A percentile compares a stretch with the other conserved stretches of the same genome.
Evolutionary conservation across 2,329 filamentous ascomycete genomes (phyloP).

Genomic region (Cladophialophora immunda): DNA sequence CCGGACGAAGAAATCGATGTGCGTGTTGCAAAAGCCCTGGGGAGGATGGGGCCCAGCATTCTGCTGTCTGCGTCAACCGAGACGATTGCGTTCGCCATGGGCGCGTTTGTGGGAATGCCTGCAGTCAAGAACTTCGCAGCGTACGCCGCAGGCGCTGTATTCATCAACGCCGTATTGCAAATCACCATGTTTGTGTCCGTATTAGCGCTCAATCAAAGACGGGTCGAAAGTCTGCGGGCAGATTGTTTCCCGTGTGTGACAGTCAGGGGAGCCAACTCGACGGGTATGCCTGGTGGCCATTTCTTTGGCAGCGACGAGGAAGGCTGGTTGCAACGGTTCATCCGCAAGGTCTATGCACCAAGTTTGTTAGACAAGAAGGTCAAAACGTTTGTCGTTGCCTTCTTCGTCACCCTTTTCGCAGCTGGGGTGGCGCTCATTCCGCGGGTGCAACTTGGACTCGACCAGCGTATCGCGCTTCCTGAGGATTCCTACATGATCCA

Average conservation of each 20-base stretch:
- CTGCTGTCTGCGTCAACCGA: slow-evolving; percentile 94
- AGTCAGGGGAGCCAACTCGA: slow-evolving; percentile 76
- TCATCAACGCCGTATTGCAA: slow-evolving; percentile 96
- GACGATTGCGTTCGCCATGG: slow-evolving; percentile 90
- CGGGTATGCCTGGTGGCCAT: slow-evolving; percentile 69
- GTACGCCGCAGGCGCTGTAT: slow-evolving; percentile 93
- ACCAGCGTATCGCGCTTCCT: slow-evolving; percentile 93
- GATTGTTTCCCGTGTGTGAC: slow-evolving; percentile 93
- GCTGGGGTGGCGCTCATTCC: slow-evolving; percentile 86
- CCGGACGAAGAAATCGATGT: slow-evolving; percentile 88
- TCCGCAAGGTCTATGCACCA: slow-evolving; percentile 89
- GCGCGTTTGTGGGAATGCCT: slow-evolving; percentile 95
- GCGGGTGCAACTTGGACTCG: slow-evolving; percentile 83
- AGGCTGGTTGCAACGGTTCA: slow-evolving; percentile 82
- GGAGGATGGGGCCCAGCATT: slow-evolving; percentile 96
- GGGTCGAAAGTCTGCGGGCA: slow-evolving; percentile 86
- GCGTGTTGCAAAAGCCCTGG: slow-evolving; percentile 85
- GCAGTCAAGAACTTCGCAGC: slow-evolving; percentile 97
- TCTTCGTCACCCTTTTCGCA: slow-evolving; percentile 89
- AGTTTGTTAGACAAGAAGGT: slow-evolving; percentile 79
- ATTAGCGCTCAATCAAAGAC: slow-evolving; percentile 85
- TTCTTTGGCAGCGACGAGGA: slow-evolving; percentile 83
- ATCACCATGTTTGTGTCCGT: slow-evolving; percentile 97
- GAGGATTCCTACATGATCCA: slow-evolving; percentile 93
- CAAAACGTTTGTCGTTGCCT: slow-evolving; percentile 76